These are phyloP conservation scores for Eimeria sp. DNA, from an alignment of 169 alveolate genomes.

Conservation along the genomic window DNA sequence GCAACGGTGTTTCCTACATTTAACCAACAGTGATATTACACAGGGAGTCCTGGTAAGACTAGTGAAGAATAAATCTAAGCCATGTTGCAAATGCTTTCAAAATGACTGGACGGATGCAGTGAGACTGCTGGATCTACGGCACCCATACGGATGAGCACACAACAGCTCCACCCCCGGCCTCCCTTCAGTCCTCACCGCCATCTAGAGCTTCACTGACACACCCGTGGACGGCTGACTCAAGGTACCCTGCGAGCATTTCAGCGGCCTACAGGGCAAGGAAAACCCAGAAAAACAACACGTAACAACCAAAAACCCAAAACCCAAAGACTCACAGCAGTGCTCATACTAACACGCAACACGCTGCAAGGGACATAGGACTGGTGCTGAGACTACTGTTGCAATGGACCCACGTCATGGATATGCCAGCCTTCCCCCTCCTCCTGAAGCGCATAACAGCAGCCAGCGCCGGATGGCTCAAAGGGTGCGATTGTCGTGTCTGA, in stretches of 20 bases:
- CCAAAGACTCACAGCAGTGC: neutral
- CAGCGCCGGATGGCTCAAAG: neutral
- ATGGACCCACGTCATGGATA: neutral
- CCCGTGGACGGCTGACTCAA: constrained; percentile 12
- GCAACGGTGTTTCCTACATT: too few species aligned
- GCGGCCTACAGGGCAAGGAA: neutral
- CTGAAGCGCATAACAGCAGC: neutral
- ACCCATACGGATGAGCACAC: neutral
- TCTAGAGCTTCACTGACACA: neutral
- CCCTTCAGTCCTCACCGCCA: neutral
- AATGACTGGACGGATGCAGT: neutral
- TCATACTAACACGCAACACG: neutral
- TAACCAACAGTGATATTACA: too few species aligned
- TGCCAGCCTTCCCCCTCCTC: constrained; percentile 21
- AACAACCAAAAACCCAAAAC: neutral
- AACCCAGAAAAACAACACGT: neutral
- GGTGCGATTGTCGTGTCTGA: neutral
- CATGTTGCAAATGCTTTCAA: too few species aligned
- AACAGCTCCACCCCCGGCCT: neutral
- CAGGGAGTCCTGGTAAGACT: too few species aligned
- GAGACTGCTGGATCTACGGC: neutral
- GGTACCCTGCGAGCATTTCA: neutral
- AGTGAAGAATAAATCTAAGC: too few species aligned
- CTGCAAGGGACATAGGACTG: neutral
- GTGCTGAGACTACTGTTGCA: neutral